Evolutionary conservation across 257 asterid species (phyloP), one percentile per base, ranked within the genome.

Genomic region (Cordia subcordata): DNA sequence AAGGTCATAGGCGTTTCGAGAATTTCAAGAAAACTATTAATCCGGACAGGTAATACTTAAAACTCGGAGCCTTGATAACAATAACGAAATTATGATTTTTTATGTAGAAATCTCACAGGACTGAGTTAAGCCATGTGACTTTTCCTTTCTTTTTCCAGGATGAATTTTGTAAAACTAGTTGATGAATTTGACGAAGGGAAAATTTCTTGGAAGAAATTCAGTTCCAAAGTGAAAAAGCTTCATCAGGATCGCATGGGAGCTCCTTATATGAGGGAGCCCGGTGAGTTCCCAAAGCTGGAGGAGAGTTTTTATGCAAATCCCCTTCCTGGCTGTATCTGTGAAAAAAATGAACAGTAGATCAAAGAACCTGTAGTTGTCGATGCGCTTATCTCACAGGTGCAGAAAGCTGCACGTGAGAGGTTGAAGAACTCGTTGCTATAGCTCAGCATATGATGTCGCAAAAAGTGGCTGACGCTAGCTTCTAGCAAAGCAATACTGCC

Each of bases 251-350:
- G 85, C 38, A 58, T 39, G 33, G 98, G 98, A 57, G 95, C 86
- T 35, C 98, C 98, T n/a, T 91, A 87, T 53, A 10, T 50, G 73
- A 87, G 98, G 77, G 95, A 87, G 64, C 66, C 82, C 0, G 92
- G 95, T 11, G 98, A 91, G 72, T 80, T 87, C 50, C 98, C 96
- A 0, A 91, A 91, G 81, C 81, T 91, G 44, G 98, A 91, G 77
- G 96, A 91, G 73, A 85, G 95, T 72, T 91, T 87, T 66, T 91
- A 83, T 58, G 98, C 98, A 16, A 91, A 91, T 74, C 91, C 98
- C 23, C 76, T 85, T 59, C 96, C 96, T 13, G 95, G 94, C 52
- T 91, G 98, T 70, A 82, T 91, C 50, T 91, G 98, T 64, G 94
- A 87, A 80, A 81, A n/a, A 44, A 65, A 74, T 20, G 65, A 79